Evolutionary conservation across 306 rosid species (phyloP).

Genomic region (Vigna hirtella): DNA sequence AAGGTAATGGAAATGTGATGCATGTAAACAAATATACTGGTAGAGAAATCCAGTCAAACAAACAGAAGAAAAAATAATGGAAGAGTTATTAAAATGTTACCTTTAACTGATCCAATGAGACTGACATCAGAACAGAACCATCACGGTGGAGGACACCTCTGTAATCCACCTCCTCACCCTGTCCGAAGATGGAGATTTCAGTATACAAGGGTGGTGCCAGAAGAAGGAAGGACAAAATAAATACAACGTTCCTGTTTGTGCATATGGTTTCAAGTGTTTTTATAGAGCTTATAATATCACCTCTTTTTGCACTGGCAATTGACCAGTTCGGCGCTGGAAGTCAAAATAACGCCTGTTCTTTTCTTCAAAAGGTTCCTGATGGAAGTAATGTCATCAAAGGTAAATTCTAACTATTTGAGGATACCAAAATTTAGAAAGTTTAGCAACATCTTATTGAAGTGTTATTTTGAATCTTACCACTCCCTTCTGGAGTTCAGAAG

Average conservation of each 20-base stretch:
- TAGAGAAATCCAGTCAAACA: conserved; percentile 13
- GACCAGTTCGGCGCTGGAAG: conserved; percentile 96
- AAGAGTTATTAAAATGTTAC: conserved; percentile 50
- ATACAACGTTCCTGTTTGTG: background rate
- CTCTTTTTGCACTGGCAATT: conserved; percentile 91
- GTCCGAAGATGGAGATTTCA: conserved; percentile 41
- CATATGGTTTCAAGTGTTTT: background rate
- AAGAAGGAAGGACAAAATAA: conserved; percentile 7
- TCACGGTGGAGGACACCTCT: conserved; percentile 96
- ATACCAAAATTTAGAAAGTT: conserved; percentile 22
- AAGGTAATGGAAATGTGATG: background rate
- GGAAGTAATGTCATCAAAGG: conserved; percentile 42
- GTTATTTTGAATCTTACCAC: conserved; percentile 74
- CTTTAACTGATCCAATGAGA: conserved; percentile 86
- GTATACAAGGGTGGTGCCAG: background rate
- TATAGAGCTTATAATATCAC: conserved; percentile 48
- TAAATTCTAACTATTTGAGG: conserved; percentile 31
- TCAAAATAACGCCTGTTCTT: conserved; percentile 91
- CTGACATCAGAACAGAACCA: conserved; percentile 97
- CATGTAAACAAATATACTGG: conserved; percentile 22
- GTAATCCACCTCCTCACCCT: conserved; percentile 98
- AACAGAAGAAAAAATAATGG: conserved; percentile 26
- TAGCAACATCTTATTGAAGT: conserved; percentile 33
- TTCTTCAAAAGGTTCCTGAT: conserved; percentile 92
- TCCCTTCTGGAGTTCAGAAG: conserved; percentile 84